These are phyloP conservation scores for Phalaenopsis aphrodite DNA, from an alignment of 106 monocot genomes.

Conservation along the genomic window DNA sequence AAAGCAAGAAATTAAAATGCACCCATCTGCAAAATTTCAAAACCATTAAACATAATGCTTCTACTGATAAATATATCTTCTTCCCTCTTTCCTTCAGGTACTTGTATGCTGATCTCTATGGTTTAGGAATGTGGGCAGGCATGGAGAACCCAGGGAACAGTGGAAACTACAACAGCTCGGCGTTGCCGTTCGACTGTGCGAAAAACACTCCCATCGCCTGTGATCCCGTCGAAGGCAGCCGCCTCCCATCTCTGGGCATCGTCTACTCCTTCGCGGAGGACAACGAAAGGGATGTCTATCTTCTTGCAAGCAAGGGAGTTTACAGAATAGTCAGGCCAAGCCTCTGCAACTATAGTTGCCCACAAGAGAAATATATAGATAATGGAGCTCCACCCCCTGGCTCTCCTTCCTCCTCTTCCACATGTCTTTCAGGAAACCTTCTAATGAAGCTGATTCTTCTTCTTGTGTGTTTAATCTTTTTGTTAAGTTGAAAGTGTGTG, in stretches of 20 bases:
- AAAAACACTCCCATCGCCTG: slow-evolving; percentile 71
- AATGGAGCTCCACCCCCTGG: slow-evolving; percentile 17
- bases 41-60: too few relatives aligned
- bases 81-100: slow-evolving; percentile 34
- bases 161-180: slow-evolving; percentile 61
- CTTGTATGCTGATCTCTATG: slow-evolving; percentile 74
- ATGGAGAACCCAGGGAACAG: slow-evolving; percentile 55
- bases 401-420: slow-evolving; percentile 13
- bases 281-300: slow-evolving; percentile 60
- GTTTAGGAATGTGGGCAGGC: slow-evolving; percentile 51
- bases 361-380: slow-evolving; percentile 28
- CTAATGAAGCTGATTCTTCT: not conserved
- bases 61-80: too few relatives aligned
- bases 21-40: too few relatives aligned
- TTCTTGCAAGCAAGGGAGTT: slow-evolving; percentile 67
- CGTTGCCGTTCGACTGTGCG: slow-evolving; percentile 57
- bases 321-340: slow-evolving; percentile 74
- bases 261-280: slow-evolving; percentile 88
- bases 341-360: slow-evolving; percentile 61
- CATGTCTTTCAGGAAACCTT: not conserved
- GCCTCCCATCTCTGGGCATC: slow-evolving; percentile 58
- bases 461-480: not conserved
- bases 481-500: not conserved
- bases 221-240: slow-evolving; percentile 28
- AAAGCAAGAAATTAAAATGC: too few relatives aligned